Evolutionary conservation across 2,329 filamentous ascomycete species (phyloP).

Genomic region (Phaeoacremonium minimum): DNA sequence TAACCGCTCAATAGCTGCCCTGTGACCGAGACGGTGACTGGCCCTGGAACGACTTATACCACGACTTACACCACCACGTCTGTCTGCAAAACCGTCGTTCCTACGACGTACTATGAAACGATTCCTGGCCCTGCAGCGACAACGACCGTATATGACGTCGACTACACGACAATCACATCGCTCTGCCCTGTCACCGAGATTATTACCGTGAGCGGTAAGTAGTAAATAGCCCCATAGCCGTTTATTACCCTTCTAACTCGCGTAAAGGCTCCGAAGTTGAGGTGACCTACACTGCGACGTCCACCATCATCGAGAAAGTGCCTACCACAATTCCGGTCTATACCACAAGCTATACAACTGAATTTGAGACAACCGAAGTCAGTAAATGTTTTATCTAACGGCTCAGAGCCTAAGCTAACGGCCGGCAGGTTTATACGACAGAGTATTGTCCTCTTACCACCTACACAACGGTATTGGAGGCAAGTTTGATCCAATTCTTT

Average conservation of each 20-base stretch:
- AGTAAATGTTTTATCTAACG: too few relatives aligned
- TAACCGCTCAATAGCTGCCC: too few relatives aligned
- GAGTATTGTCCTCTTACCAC: constrained; percentile 32
- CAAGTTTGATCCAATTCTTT: too few relatives aligned
- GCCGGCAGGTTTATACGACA: constrained; percentile 31
- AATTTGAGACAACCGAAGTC: too few relatives aligned
- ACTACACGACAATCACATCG: constrained; percentile 36
- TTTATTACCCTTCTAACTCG: constrained; percentile 25
- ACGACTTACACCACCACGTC: constrained; percentile 32
- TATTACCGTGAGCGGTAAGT: constrained; percentile 35
- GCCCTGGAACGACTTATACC: constrained; percentile 29
- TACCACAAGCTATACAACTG: constrained; percentile 27
- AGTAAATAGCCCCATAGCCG: constrained; percentile 32
- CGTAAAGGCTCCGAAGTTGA: constrained; percentile 6
- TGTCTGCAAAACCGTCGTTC: constrained; percentile 22
- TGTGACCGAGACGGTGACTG: constrained; percentile 28
- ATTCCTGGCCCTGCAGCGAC: constrained; percentile 27
- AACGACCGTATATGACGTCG: constrained; percentile 29
- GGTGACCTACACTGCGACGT: constrained; percentile 9
- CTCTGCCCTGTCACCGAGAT: constrained; percentile 40
- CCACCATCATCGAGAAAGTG: constrained; percentile 13
- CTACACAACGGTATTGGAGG: constrained; percentile 37
- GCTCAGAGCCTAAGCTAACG: too few relatives aligned
- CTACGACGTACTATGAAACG: constrained; percentile 22
- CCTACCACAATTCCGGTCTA: constrained; percentile 18